A percentile compares a stretch with the other conserved stretches of the same genome.
These are phyloP conservation scores for Uronychia setigera DNA, from an alignment of 73 alveolate species.

Conservation along the genomic window DNA sequence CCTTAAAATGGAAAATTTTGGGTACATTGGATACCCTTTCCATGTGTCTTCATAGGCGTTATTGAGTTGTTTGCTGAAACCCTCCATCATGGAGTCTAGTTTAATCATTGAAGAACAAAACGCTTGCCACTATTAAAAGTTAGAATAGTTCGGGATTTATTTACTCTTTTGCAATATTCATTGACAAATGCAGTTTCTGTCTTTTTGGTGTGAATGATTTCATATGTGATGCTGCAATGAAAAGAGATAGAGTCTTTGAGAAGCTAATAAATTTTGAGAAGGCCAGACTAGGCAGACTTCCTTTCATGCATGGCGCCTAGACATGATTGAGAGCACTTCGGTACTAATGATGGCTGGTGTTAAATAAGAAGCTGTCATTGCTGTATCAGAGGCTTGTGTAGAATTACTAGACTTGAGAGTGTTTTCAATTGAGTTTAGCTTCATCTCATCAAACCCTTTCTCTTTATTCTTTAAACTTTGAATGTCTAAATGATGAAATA, in stretches of 20 bases:
- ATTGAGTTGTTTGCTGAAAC: not conserved
- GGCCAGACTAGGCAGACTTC: not conserved
- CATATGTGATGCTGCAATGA: not conserved
- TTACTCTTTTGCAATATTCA: conserved; percentile 10
- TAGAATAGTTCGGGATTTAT: no score
- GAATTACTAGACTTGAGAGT: not conserved
- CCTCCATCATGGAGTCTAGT: not conserved
- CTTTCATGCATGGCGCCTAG: no score
- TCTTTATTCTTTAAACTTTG: no score
- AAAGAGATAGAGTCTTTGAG: not conserved
- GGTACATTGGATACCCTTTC: not conserved
- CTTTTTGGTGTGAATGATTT: conserved; percentile 4
- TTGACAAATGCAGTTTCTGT: conserved; percentile 5
- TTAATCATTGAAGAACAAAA: not conserved
- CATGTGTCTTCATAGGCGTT: not conserved
- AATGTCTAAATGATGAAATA: no score
- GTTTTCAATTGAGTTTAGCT: no score
- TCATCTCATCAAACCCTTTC: no score
- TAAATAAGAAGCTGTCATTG: no score
- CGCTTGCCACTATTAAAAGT: conserved; percentile 15
- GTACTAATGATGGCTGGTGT: no score
- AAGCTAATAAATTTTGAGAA: not conserved
- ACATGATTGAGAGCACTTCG: no score
- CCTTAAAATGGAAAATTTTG: not conserved
- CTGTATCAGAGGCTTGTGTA: not conserved